A percentile compares a stretch with the other conserved stretches of the same genome.
Evolutionary conservation across 225 moss, liverwort and hornwort species (phyloP).

Genomic region (Bryum argenteum): DNA sequence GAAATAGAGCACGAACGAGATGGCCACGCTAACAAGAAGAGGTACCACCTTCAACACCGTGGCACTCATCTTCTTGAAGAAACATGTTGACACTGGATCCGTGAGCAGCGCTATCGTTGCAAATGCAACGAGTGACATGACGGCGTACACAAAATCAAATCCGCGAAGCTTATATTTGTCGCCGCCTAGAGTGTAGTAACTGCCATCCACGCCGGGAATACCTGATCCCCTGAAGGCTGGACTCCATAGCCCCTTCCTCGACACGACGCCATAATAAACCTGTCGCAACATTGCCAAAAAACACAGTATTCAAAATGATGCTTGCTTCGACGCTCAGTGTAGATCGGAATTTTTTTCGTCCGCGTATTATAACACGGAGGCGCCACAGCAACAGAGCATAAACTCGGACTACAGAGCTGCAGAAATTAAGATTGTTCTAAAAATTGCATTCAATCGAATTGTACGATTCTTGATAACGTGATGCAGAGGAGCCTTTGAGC

Average conservation of each 20-base stretch:
- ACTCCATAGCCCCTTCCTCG: slow-evolving; percentile 63
- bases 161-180: slow-evolving; percentile 23
- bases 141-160: slow-evolving; percentile 53
- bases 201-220: slow-evolving; percentile 41
- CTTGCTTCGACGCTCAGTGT: background rate
- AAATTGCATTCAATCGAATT: too few species aligned
- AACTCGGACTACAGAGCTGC: too few species aligned
- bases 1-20: slow-evolving; percentile 55
- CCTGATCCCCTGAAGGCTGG: slow-evolving; percentile 43
- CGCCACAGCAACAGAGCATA: too few species aligned
- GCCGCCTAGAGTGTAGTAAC: slow-evolving; percentile 43
- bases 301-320: background rate
- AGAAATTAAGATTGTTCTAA: too few species aligned
- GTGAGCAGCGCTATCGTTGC: slow-evolving; percentile 57
- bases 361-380: too few species aligned
- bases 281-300: background rate
- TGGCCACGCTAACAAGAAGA: slow-evolving; percentile 43
- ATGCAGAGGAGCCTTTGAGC: too few species aligned
- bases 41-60: slow-evolving; percentile 58
- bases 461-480: too few species aligned
- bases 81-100: slow-evolving; percentile 49
- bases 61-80: slow-evolving; percentile 37
- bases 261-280: slow-evolving; percentile 62
- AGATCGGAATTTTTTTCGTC: background rate
- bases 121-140: slow-evolving; percentile 51